These are phyloP conservation scores for Suhomyces faveliae DNA, from an alignment of 805 yeast genomes.

Conservation along the genomic window DNA sequence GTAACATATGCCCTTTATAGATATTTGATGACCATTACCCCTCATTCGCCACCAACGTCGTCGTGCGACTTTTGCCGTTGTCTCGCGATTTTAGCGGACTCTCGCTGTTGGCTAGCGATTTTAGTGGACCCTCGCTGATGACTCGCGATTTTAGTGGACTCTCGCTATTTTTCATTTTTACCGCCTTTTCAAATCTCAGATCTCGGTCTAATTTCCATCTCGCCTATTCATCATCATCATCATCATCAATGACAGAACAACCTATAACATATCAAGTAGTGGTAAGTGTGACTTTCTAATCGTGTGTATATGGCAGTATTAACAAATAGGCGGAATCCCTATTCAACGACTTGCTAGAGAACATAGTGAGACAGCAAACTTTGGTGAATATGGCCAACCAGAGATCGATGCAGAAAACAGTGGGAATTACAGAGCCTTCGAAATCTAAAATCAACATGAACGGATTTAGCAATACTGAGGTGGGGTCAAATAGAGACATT, in stretches of 20 bases:
- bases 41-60: no score
- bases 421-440: conserved; percentile 15
- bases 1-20: no score
- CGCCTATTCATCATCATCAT: not conserved
- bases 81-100: no score
- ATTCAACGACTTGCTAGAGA: conserved; percentile 32
- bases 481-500: conserved; percentile 37
- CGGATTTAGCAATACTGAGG: conserved; percentile 10
- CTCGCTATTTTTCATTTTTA: no score
- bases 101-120: no score
- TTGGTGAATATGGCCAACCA: conserved; percentile 23
- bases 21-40: no score
- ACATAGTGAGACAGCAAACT: conserved; percentile 32
- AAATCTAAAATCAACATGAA: not conserved
- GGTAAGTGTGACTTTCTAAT: conserved; percentile 12
- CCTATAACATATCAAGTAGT: conserved; percentile 21
- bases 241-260: conserved; percentile 14
- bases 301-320: not conserved
- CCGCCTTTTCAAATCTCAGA: no score
- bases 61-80: no score
- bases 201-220: not conserved
- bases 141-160: no score
- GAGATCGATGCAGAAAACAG: conserved; percentile 17
- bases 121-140: no score
- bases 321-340: conserved; percentile 37